Evolutionary conservation across 352 stramenopile species (phyloP).

Genomic region (Pythium coloratum): DNA sequence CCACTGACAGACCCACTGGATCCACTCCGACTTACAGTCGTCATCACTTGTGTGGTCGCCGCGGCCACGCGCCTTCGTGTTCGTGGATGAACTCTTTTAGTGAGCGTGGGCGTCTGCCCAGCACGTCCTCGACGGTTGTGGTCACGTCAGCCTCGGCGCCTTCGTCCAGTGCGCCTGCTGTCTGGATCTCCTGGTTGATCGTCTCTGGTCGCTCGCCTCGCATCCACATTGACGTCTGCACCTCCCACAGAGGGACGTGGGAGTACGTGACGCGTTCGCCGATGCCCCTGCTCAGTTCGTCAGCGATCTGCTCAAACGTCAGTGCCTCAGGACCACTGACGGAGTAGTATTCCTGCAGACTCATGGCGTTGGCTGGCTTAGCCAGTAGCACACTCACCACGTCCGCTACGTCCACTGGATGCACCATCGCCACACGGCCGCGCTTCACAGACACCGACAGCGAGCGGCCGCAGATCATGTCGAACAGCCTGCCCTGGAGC

Average conservation of each 20-base stretch:
- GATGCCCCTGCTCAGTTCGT: conserved; percentile 42
- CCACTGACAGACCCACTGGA: no score
- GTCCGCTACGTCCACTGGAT: conserved; percentile 61
- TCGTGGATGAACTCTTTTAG: conserved; percentile 50
- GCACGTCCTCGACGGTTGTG: conserved; percentile 34
- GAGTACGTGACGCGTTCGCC: conserved; percentile 51
- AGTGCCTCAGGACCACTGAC: conserved; percentile 68
- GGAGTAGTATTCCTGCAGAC: conserved; percentile 24
- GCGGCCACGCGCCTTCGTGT: conserved; percentile 45
- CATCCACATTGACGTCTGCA: conserved; percentile 75
- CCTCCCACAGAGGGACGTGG: conserved; percentile 72
- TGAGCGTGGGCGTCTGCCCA: conserved; percentile 38
- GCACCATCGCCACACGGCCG: conserved; percentile 57
- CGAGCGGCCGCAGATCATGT: conserved; percentile 69
- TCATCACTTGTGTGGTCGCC: conserved; percentile 24
- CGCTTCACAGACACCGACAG: conserved; percentile 61
- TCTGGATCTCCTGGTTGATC: conserved; percentile 52
- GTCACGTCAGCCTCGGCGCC: conserved; percentile 41
- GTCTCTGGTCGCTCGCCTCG: conserved; percentile 56
- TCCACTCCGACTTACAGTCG: no score
- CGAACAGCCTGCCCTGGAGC: conserved; percentile 42
- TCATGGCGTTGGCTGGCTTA: conserved; percentile 2
- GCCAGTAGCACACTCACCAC: conserved; percentile 31
- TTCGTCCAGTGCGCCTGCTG: conserved; percentile 44
- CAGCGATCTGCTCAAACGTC: conserved; percentile 45